Evolutionary conservation across 495 filamentous ascomycete genomes (phyloP).

Genomic region (Aspergillus incahuasiensis): DNA sequence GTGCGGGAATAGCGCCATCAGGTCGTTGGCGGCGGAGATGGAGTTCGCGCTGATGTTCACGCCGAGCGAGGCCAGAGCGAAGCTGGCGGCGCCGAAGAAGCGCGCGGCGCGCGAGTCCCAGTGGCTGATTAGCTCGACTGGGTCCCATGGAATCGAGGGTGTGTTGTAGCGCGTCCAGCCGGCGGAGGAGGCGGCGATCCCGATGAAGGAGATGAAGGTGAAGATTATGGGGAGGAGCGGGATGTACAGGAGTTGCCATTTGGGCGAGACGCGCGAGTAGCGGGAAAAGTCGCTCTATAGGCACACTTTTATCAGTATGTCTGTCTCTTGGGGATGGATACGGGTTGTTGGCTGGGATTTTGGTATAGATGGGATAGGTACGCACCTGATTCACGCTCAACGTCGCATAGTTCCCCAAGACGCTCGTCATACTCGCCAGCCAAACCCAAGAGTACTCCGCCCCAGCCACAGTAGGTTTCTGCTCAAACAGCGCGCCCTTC

Average conservation of each 20-base stretch:
- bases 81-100: slow-evolving; percentile 47
- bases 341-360: too few species aligned
- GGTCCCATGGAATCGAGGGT: slow-evolving; percentile 41
- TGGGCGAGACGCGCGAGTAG: slow-evolving; percentile 39
- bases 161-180: slow-evolving; percentile 39
- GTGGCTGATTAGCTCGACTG: slow-evolving; percentile 38
- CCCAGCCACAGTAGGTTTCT: slow-evolving; percentile 31
- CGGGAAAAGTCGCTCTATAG: slow-evolving; percentile 43
- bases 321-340: background rate
- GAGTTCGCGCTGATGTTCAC: slow-evolving; percentile 64
- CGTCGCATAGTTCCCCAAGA: slow-evolving; percentile 43
- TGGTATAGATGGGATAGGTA: too few species aligned
- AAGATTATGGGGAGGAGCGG: slow-evolving; percentile 46
- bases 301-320: background rate
- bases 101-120: slow-evolving; percentile 48
- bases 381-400: slow-evolving; percentile 36
- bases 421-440: slow-evolving; percentile 40
- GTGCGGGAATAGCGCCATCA: slow-evolving; percentile 53
- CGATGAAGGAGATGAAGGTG: slow-evolving; percentile 49
- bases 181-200: slow-evolving; percentile 43
- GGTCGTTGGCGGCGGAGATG: slow-evolving; percentile 60
- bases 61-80: slow-evolving; percentile 43
- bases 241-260: slow-evolving; percentile 46
- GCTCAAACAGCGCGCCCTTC: slow-evolving; percentile 28
- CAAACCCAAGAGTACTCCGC: slow-evolving; percentile 42